Evolutionary conservation across 139 green algal species (phyloP).

Genomic region (Tetratostichococcus sp.): DNA sequence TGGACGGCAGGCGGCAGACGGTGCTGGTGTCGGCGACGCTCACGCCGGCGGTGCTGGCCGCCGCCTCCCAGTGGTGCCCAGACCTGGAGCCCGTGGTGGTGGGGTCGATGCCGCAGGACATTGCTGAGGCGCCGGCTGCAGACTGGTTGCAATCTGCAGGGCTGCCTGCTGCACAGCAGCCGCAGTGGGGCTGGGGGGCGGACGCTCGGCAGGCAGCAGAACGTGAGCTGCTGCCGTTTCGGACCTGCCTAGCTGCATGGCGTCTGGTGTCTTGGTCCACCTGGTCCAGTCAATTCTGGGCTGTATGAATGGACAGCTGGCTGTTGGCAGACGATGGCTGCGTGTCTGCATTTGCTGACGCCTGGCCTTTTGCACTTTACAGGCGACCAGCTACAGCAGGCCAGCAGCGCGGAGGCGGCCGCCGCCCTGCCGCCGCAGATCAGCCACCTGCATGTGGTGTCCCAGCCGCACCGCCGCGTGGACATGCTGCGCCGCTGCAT

Average conservation of each 20-base stretch:
- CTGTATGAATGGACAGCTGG: no score
- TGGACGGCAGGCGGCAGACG: slow-evolving; percentile 48
- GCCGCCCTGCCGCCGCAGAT: slow-evolving; percentile 66
- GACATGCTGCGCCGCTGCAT: slow-evolving; percentile 77
- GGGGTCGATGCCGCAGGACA: not conserved
- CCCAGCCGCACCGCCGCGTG: slow-evolving; percentile 53
- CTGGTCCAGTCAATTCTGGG: no score
- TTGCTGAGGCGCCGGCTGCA: no score
- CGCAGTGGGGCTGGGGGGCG: slow-evolving; percentile 47
- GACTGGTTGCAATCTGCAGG: no score
- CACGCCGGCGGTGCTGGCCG: slow-evolving; percentile 43
- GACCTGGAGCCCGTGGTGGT: slow-evolving; percentile 39
- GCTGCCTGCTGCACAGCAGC: slow-evolving; percentile 10
- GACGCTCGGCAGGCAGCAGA: slow-evolving; percentile 17
- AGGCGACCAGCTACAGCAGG: not conserved
- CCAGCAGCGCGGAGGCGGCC: slow-evolving; percentile 16
- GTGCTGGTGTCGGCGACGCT: slow-evolving; percentile 81
- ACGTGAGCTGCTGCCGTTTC: no score
- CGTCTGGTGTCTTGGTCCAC: no score
- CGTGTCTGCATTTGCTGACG: no score
- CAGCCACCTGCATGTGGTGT: slow-evolving; percentile 52
- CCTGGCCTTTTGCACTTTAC: no score
- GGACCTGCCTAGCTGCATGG: no score
- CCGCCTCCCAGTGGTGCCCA: slow-evolving; percentile 54
- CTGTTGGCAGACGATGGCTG: no score